Evolutionary conservation across 2,329 filamentous ascomycete species (phyloP), one percentile per base, ranked within the genome.

Genomic region (Aureobasidium sp.): DNA sequence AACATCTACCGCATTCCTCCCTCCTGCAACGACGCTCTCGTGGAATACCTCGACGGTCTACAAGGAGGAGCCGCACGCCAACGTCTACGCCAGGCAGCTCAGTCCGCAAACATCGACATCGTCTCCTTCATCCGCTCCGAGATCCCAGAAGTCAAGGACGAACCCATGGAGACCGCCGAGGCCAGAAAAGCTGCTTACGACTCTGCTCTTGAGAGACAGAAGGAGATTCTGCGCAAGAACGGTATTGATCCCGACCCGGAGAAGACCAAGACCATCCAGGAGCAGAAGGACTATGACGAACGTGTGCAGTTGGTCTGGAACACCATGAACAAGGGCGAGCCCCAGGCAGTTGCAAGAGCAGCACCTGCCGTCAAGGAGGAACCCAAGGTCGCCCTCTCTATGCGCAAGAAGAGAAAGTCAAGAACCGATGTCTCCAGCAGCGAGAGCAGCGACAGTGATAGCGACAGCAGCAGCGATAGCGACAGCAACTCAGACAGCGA

Each of bases 11-110:
- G 83, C 47, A 83, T 97, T 47, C 90, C 91, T 0, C 76, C 86
- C 16, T 77, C 82, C 63, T 84, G 93, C 74, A 86, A 90, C 63
- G 76, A 83, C 49, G 80, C 85, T 27, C 84, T 97, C 44, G 84
- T 88, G 70, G 81, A 84, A 57, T 97, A 97, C 76, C 84, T 97
- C 66, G 79, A 83, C 62, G 90, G 91, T 55, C 76, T 97, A 61
- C 87, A 92, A 76, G 89, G 91, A 41, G 84, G 83, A 64, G 86
- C 86, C 6, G 85, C 90, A 3, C 73, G 76, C 60, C 83, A 85
- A 61, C 81, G 90, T 61, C 76, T 96, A 65, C 80, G 81, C 41
- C 81, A 90, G 68, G 79, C 83, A 61, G 90, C 90, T 29, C 77
- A 84, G 63, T 81, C 86, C 57, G 75, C 86, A 54, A 79, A 86